phyloP scores from a whole-genome alignment of 139 green algal species.

The Chlamydomonas sp. region DNA sequence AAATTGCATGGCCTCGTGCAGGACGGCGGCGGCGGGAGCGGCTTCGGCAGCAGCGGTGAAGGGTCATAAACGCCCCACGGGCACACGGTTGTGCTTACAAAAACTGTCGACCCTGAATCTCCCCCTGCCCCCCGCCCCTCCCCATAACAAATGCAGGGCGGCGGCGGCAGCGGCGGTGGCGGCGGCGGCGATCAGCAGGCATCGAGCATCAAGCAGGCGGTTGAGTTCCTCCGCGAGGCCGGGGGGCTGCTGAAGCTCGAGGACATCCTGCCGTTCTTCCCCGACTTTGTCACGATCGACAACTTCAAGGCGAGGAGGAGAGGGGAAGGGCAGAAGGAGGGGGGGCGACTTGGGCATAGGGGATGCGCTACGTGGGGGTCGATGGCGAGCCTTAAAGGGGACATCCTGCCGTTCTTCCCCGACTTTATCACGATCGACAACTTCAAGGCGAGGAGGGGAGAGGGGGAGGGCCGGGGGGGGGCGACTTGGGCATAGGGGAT shows the following conservation, averaged over 20 bases:
- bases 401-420: conserved; percentile 95
- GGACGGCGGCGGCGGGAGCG: conserved; percentile 16
- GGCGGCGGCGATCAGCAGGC: conserved; percentile 24
- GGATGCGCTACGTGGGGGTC: background rate
- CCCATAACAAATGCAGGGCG: background rate
- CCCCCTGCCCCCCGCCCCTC: background rate
- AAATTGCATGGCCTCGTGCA: too few species aligned
- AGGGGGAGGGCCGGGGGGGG: too few species aligned
- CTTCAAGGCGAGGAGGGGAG: conserved; percentile 87
- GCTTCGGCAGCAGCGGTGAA: conserved; percentile 3
- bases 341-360: background rate
- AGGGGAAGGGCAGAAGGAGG: too few species aligned
- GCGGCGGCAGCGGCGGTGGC: background rate
- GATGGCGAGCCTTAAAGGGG: conserved; percentile 65
- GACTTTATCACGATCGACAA: conserved; percentile 92
- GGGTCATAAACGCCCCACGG: background rate
- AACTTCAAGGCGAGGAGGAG: too few species aligned
- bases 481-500: background rate
- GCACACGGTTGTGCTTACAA: too few species aligned
- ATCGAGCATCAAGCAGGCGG: conserved; percentile 51
- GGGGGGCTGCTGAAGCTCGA: conserved; percentile 43
- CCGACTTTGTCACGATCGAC: conserved; percentile 92
- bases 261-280: conserved; percentile 95
- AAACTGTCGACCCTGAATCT: background rate
- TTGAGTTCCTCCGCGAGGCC: conserved; percentile 59